Conservation (phyloP, 352 stramenopile species). For the Elongisporangium prolatum region DNA sequence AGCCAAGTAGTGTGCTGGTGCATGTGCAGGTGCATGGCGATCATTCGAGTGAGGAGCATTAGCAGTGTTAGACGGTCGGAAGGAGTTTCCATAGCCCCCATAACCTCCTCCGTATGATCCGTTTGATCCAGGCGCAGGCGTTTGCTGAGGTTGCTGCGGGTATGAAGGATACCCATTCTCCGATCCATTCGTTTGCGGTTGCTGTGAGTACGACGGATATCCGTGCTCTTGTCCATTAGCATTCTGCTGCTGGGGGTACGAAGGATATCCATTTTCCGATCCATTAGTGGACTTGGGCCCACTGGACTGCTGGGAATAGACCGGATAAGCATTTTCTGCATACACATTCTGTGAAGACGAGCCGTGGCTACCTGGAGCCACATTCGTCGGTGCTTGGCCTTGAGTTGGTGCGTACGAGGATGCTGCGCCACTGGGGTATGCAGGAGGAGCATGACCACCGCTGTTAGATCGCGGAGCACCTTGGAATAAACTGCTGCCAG, state of each 20-base stretch:
- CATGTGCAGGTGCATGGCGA: background rate
- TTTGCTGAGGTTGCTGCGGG: background rate
- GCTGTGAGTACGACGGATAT: background rate
- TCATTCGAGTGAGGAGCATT: slow-evolving; percentile 14
- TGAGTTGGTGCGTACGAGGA: slow-evolving; percentile 8
- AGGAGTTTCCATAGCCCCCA: background rate
- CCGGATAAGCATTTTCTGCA: background rate
- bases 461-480: slow-evolving; percentile 20
- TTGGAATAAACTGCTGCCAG: slow-evolving; percentile 28
- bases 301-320: slow-evolving; percentile 1
- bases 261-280: background rate
- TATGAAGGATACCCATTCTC: background rate
- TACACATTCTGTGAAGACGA: slow-evolving; percentile 2
- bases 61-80: background rate
- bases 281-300: background rate
- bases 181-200: background rate
- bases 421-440: slow-evolving; percentile 19
- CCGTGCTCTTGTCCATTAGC: background rate
- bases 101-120: background rate
- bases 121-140: background rate
- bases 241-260: background rate
- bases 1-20: background rate
- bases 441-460: slow-evolving; percentile 18
- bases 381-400: background rate
- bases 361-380: background rate